These are phyloP conservation scores for Aspergillus fumigatiaffinis DNA, from an alignment of 2,329 filamentous ascomycete species.

Conservation along the genomic window DNA sequence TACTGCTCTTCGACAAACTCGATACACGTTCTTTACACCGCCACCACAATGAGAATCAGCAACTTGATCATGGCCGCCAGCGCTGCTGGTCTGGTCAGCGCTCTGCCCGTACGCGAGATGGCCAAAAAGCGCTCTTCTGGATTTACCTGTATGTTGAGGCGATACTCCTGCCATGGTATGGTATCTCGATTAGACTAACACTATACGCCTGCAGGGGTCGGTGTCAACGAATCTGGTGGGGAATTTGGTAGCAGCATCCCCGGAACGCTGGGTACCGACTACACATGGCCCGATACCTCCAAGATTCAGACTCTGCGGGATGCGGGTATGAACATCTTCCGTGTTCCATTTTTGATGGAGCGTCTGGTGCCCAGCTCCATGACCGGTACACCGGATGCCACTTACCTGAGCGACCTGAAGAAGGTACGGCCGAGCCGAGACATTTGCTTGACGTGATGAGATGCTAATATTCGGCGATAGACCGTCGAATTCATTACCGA, in stretches of 20 bases:
- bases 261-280: constrained; percentile 55
- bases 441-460: not conserved
- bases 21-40: constrained; percentile 17
- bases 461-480: constrained; percentile 9
- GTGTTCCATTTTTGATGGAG: constrained; percentile 55
- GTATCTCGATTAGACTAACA: not conserved
- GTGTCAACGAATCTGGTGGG: constrained; percentile 55
- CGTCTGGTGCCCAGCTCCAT: constrained; percentile 47
- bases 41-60: constrained; percentile 25
- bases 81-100: constrained; percentile 24
- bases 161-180: not conserved
- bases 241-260: constrained; percentile 62
- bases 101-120: constrained; percentile 20
- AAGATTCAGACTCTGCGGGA: constrained; percentile 49
- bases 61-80: constrained; percentile 27
- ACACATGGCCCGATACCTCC: constrained; percentile 56
- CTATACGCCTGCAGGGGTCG: constrained; percentile 31
- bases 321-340: constrained; percentile 57
- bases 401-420: constrained; percentile 42
- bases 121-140: constrained; percentile 24
- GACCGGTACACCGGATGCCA: constrained; percentile 39
- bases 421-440: constrained; percentile 10
- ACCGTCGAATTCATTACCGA: constrained; percentile 37
- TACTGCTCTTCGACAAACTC: constrained; percentile 16
- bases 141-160: constrained; percentile 21